phyloP scores from a whole-genome alignment of 306 rosid species.

The Trifolium repens region DNA sequence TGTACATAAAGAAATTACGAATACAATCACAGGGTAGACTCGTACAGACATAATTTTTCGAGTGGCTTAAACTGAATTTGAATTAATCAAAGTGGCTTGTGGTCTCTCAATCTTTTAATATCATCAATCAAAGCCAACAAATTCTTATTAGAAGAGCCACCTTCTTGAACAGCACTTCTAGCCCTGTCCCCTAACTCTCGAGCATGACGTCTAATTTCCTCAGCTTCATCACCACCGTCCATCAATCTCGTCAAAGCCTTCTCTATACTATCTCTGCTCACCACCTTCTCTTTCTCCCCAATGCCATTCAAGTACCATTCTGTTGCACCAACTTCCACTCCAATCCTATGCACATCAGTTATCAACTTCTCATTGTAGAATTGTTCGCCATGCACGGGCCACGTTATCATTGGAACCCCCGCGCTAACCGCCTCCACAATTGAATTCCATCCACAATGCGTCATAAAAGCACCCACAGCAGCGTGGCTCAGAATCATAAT shows the following conservation, averaged over 20 bases:
- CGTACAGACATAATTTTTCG: too few relatives aligned
- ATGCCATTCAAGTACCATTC: constrained; percentile 18
- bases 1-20: too few relatives aligned
- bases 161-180: constrained; percentile 23
- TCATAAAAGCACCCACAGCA: constrained; percentile 23
- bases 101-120: constrained; percentile 34
- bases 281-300: not conserved
- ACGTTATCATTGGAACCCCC: constrained; percentile 45
- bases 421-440: constrained; percentile 9
- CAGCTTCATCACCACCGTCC: constrained; percentile 45
- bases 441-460: constrained; percentile 48
- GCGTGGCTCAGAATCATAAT: constrained; percentile 12
- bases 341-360: constrained; percentile 40
- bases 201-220: not conserved
- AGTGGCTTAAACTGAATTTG: too few relatives aligned
- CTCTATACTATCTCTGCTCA: constrained; percentile 33
- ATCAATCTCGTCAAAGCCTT: constrained; percentile 43
- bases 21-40: too few relatives aligned
- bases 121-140: constrained; percentile 24
- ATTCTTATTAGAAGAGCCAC: constrained; percentile 30
- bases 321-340: constrained; percentile 46
- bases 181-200: constrained; percentile 30
- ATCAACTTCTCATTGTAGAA: constrained; percentile 46
- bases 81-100: not conserved
- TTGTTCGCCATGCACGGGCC: constrained; percentile 39